phyloP scores from a whole-genome alignment of 1,139 yeast species.

The Eremothecium sinecaudum region DNA sequence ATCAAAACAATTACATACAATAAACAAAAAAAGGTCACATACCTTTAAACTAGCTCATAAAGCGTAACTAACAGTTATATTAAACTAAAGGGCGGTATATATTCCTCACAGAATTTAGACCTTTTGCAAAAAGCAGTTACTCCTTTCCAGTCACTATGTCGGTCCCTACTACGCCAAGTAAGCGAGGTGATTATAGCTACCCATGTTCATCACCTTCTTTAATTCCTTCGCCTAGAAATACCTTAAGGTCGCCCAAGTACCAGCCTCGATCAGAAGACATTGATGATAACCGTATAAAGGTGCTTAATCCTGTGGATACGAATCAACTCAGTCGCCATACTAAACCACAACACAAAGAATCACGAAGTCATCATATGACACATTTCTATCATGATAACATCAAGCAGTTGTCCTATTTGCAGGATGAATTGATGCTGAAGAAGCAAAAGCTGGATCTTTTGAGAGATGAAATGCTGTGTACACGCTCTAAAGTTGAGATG shows the following conservation, averaged over 20 bases:
- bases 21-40: too few relatives aligned
- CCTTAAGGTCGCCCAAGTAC: conserved; percentile 7
- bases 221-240: conserved; percentile 5
- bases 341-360: conserved; percentile 5
- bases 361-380: conserved; percentile 17
- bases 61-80: too few relatives aligned
- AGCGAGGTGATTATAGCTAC: conserved; percentile 3
- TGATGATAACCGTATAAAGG: conserved; percentile 1
- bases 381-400: conserved; percentile 28
- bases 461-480: conserved; percentile 22
- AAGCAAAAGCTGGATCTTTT: conserved; percentile 23
- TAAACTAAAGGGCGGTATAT: too few relatives aligned
- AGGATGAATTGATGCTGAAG: conserved; percentile 22
- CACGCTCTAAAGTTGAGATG: conserved; percentile 19
- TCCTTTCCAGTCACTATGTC: conserved; percentile 1
- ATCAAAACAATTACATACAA: conserved; percentile 5
- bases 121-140: too few relatives aligned
- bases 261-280: conserved; percentile 4
- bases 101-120: too few relatives aligned
- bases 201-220: conserved; percentile 3
- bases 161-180: conserved; percentile 3
- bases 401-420: conserved; percentile 23
- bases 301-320: conserved; percentile 5
- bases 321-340: conserved; percentile 2
- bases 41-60: too few relatives aligned